Evolutionary conservation across 2,329 filamentous ascomycete genomes (phyloP).

Genomic region (Juglanconis oblonga): DNA sequence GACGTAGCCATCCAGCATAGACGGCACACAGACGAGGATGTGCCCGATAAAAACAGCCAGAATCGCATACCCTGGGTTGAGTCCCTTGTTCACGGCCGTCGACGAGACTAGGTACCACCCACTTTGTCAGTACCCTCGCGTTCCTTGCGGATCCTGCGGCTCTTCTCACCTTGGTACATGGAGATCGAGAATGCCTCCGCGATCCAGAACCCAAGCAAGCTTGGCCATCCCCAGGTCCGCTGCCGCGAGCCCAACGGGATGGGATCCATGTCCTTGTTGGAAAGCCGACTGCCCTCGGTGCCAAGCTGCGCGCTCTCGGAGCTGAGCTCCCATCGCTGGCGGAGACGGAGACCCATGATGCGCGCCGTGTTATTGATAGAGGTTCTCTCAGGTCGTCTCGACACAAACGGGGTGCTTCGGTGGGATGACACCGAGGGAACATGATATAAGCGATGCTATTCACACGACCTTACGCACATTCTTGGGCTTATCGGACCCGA

Average conservation of each 20-base stretch:
- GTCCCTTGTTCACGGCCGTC: conserved; percentile 4
- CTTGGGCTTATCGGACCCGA: not conserved
- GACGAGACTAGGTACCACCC: not conserved
- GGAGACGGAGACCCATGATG: conserved; percentile 3
- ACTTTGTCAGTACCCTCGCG: not conserved
- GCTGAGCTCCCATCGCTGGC: conserved; percentile 3
- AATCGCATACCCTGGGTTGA: conserved; percentile 7
- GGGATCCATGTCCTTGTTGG: conserved; percentile 7
- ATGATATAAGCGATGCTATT: not conserved
- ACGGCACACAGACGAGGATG: not conserved
- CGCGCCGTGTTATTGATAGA: not conserved
- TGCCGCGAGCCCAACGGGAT: conserved; percentile 4
- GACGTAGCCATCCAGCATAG: not conserved
- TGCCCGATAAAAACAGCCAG: conserved; percentile 1
- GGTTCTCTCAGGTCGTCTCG: not conserved
- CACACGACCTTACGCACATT: too few relatives aligned
- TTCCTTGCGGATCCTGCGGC: not conserved
- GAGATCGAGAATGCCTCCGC: conserved; percentile 11
- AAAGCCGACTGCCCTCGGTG: not conserved
- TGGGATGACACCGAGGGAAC: too few relatives aligned
- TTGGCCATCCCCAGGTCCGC: conserved; percentile 9
- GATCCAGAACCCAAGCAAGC: conserved; percentile 7
- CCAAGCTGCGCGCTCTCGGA: not conserved
- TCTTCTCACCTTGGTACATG: conserved; percentile 5
- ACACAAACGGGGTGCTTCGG: not conserved